Evolutionary conservation across 2,329 filamentous ascomycete species (phyloP).

Genomic region (Aspergillus luchuensis): DNA sequence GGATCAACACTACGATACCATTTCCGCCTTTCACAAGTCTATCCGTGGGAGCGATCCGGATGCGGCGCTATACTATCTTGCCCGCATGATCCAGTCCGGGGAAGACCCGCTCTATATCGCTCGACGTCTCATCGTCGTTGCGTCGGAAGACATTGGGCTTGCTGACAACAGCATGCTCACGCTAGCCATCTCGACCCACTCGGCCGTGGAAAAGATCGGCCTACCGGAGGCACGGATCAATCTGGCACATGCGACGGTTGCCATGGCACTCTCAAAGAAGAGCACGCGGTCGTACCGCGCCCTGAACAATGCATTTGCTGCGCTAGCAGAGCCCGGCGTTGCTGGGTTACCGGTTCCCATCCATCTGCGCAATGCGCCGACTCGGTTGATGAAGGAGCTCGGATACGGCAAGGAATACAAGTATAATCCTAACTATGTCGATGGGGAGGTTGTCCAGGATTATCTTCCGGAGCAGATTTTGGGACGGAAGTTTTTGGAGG

Average conservation of each 20-base stretch:
- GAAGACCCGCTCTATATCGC: slow-evolving; percentile 94
- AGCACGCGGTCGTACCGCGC: slow-evolving; percentile 84
- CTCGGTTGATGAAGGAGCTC: slow-evolving; percentile 86
- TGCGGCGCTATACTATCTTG: slow-evolving; percentile 90
- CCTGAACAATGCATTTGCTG: slow-evolving; percentile 75
- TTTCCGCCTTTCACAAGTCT: slow-evolving; percentile 95
- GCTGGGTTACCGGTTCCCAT: slow-evolving; percentile 80
- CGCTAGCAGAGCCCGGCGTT: slow-evolving; percentile 78
- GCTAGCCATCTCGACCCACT: slow-evolving; percentile 82
- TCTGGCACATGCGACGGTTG: slow-evolving; percentile 82
- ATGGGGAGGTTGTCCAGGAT: slow-evolving; percentile 80
- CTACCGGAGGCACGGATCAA: slow-evolving; percentile 95
- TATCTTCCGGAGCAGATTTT: slow-evolving; percentile 80
- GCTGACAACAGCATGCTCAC: slow-evolving; percentile 82
- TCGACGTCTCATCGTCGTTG: slow-evolving; percentile 89
- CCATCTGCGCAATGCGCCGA: slow-evolving; percentile 90
- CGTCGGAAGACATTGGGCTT: slow-evolving; percentile 88
- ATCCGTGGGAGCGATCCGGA: slow-evolving; percentile 85
- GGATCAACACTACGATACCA: slow-evolving; percentile 97
- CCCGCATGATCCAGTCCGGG: slow-evolving; percentile 91
- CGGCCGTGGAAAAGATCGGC: slow-evolving; percentile 87
- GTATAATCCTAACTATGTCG: slow-evolving; percentile 87
- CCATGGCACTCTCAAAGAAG: slow-evolving; percentile 78
- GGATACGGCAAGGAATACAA: slow-evolving; percentile 92
- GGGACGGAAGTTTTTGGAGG: slow-evolving; percentile 75